Percentiles rank a stretch among this genome's conserved stretches.
Conservation (phyloP, 108 stramenopile species). For the Discostella pseudostelligera region DNA sequence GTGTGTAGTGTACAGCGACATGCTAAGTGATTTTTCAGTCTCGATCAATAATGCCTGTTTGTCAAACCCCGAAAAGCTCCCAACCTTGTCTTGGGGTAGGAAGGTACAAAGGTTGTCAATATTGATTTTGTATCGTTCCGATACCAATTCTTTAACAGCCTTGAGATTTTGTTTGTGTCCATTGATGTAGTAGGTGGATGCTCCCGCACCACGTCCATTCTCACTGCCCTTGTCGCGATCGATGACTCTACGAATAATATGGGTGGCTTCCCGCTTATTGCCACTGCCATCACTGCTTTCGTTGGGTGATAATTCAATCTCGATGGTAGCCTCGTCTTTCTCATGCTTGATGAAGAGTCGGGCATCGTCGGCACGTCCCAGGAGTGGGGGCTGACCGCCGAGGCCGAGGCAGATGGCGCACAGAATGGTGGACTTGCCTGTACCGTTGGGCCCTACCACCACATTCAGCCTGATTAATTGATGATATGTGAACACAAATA, state of each 20-base stretch:
- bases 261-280: constrained; percentile 15
- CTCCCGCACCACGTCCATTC: constrained; percentile 32
- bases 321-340: constrained; percentile 73
- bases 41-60: constrained; percentile 76
- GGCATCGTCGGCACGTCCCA: constrained; percentile 89
- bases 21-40: constrained; percentile 79
- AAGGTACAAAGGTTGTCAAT: constrained; percentile 96
- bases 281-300: not conserved
- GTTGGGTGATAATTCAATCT: constrained; percentile 73
- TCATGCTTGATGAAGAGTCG: constrained; percentile 86
- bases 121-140: constrained; percentile 64
- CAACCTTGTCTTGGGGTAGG: constrained; percentile 94
- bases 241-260: constrained; percentile 46
- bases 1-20: constrained; percentile 68
- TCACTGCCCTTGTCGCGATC: constrained; percentile 51
- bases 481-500: too few relatives aligned
- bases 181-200: constrained; percentile 56
- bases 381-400: constrained; percentile 78
- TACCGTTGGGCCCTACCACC: constrained; percentile 92
- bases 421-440: constrained; percentile 93
- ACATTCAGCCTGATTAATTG: constrained; percentile 77
- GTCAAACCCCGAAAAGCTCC: constrained; percentile 84
- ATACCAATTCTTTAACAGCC: constrained; percentile 62
- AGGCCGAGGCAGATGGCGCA: constrained; percentile 94
- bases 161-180: constrained; percentile 45